phyloP scores from a whole-genome alignment of 306 rosid species.

The Citrullus colocynthis region DNA sequence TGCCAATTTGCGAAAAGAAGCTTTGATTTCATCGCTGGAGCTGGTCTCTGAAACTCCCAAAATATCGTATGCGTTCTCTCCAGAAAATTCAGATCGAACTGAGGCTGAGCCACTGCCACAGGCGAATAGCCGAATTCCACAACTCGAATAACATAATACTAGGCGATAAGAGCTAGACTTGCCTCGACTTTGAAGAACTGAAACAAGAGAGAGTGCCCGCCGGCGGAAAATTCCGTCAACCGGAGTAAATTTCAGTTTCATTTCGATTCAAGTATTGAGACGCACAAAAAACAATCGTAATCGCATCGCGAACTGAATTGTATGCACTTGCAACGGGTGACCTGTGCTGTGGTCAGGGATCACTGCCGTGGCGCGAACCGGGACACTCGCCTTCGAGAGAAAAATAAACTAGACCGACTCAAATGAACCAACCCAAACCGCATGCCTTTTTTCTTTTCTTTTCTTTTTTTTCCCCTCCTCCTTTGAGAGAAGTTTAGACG shows the following conservation, averaged over 20 bases:
- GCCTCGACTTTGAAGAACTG: neutral
- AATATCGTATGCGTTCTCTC: conserved; percentile 66
- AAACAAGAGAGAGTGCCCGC: neutral
- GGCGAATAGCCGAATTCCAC: conserved; percentile 18
- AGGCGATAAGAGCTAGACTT: neutral
- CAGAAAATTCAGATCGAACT: conserved; percentile 28
- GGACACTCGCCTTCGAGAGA: neutral
- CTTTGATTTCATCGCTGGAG: conserved; percentile 72
- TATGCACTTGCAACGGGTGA: neutral
- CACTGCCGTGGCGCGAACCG: neutral
- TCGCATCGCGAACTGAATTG: neutral
- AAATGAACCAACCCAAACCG: neutral
- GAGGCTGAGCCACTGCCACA: conserved; percentile 42
- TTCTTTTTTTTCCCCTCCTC: too few relatives aligned
- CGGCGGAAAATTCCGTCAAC: neutral
- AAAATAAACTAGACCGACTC: neutral
- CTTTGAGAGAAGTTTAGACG: too few relatives aligned
- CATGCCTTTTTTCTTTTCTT: neutral
- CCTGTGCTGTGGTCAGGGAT: neutral
- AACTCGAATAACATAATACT: neutral
- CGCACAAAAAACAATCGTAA: neutral
- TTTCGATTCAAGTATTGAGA: neutral
- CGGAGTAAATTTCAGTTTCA: neutral
- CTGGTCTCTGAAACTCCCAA: conserved; percentile 62
- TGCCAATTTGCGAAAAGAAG: conserved; percentile 82